Conservation (phyloP, 176 grass and related monocot species). For the Chloris gayana region DNA sequence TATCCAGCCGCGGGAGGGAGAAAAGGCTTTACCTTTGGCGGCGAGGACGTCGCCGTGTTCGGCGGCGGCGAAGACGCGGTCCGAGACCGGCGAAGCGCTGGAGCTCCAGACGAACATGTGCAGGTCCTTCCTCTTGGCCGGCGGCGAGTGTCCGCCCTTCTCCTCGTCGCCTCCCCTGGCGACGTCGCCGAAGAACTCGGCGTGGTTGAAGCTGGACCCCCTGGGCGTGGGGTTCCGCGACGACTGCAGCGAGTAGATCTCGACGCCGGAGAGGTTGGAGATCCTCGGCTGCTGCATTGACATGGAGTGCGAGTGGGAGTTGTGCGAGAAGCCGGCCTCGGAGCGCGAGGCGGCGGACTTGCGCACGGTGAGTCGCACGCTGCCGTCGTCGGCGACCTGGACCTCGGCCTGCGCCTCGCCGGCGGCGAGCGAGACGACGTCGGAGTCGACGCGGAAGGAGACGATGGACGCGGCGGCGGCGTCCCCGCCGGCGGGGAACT, state of each 20-base stretch:
- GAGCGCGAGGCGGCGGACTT: conserved; percentile 83
- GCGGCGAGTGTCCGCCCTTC: not conserved
- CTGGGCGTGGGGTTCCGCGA: conserved; percentile 87
- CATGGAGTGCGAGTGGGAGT: conserved; percentile 47
- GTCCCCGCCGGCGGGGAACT: conserved; percentile 45
- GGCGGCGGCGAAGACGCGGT: conserved; percentile 63
- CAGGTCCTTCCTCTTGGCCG: conserved; percentile 81
- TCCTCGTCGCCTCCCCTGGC: not conserved
- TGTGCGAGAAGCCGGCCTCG: conserved; percentile 56
- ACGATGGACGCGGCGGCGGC: conserved; percentile 73
- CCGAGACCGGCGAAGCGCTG: conserved; percentile 95
- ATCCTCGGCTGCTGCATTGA: conserved; percentile 9
- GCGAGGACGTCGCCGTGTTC: conserved; percentile 63
- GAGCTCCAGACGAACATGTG: conserved; percentile 99
- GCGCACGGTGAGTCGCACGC: conserved; percentile 68
- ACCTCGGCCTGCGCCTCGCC: conserved; percentile 57
- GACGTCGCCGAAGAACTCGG: not conserved
- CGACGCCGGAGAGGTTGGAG: conserved; percentile 19
- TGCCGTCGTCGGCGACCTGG: conserved; percentile 47
- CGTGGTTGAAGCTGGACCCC: conserved; percentile 97
- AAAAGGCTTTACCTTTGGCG: conserved; percentile 54
- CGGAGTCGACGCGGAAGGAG: conserved; percentile 88
- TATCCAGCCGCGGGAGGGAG: too few species aligned
- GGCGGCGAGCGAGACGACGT: conserved; percentile 76
- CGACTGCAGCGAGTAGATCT: conserved; percentile 99